A percentile compares a stretch with the other conserved stretches of the same genome.
Conservation (phyloP, 108 stramenopile genomes). For the Nitzschia inconspicua region DNA sequence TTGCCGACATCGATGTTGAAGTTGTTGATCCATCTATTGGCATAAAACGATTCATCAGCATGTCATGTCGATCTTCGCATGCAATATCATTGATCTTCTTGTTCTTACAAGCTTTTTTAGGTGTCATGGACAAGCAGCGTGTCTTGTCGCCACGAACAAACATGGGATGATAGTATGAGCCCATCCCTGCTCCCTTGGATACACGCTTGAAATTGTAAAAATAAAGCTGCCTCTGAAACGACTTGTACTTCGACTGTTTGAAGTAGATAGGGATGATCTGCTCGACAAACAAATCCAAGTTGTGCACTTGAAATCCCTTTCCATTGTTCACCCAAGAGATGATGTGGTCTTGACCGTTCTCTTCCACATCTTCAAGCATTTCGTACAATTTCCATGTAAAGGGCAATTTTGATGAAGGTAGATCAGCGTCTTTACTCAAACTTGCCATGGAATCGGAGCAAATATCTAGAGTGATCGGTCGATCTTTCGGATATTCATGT, state of each 20-base stretch:
- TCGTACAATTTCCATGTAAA: constrained; percentile 37
- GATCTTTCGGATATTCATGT: no score
- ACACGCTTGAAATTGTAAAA: constrained; percentile 68
- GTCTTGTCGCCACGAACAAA: constrained; percentile 47
- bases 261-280: constrained; percentile 85
- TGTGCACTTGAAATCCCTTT: constrained; percentile 54
- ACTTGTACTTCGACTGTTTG: constrained; percentile 80
- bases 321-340: constrained; percentile 71
- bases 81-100: no score
- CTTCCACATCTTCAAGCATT: constrained; percentile 29
- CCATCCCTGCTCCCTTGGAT: constrained; percentile 15
- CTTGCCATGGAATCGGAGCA: neutral
- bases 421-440: constrained; percentile 14
- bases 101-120: constrained; percentile 27
- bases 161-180: constrained; percentile 58
- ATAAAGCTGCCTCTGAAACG: constrained; percentile 90
- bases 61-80: no score
- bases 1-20: no score
- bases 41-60: no score
- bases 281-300: constrained; percentile 51
- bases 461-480: no score
- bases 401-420: constrained; percentile 22
- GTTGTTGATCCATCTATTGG: no score
- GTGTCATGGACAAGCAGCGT: constrained; percentile 24
- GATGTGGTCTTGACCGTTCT: constrained; percentile 36